These are phyloP conservation scores for Lactarius pseudohatsudake DNA, from an alignment of 768 basidiomycete species.

Conservation along the genomic window DNA sequence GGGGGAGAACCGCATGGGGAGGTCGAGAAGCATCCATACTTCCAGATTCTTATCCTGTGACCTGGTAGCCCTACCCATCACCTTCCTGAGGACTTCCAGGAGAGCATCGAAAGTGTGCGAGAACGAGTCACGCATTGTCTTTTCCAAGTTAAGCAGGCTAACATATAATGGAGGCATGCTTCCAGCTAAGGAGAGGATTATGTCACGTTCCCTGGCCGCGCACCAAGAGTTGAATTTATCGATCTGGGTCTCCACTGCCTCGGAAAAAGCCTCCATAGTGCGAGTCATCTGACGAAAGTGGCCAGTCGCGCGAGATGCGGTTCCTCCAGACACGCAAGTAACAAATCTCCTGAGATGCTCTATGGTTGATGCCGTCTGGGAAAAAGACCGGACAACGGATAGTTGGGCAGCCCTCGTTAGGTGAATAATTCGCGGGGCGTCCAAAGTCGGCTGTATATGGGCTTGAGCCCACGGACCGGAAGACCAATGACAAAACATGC, in stretches of 20 bases:
- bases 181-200: slow-evolving; percentile 60
- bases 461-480: background rate
- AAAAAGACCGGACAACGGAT: slow-evolving; percentile 62
- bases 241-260: slow-evolving; percentile 65
- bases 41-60: slow-evolving; percentile 33
- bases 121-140: slow-evolving; percentile 55
- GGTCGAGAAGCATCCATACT: slow-evolving; percentile 43
- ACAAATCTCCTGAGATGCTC: slow-evolving; percentile 65
- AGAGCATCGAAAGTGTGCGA: slow-evolving; percentile 58
- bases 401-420: slow-evolving; percentile 63
- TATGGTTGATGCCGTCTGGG: slow-evolving; percentile 56
- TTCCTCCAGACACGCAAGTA: slow-evolving; percentile 44
- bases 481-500: slow-evolving; percentile 24
- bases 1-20: slow-evolving; percentile 45
- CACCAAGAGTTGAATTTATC: slow-evolving; percentile 67
- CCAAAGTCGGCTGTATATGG: slow-evolving; percentile 44
- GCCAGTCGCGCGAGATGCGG: slow-evolving; percentile 21
- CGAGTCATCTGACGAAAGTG: slow-evolving; percentile 40
- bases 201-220: slow-evolving; percentile 61
- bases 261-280: slow-evolving; percentile 81
- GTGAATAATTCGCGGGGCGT: slow-evolving; percentile 62
- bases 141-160: slow-evolving; percentile 67
- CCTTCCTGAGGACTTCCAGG: slow-evolving; percentile 45
- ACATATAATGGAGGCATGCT: slow-evolving; percentile 46
- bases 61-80: slow-evolving; percentile 35